A percentile compares a stretch with the other conserved stretches of the same genome.
phyloP scores from a whole-genome alignment of 176 grass and related monocot genomes.

The Carex myosuroides region DNA sequence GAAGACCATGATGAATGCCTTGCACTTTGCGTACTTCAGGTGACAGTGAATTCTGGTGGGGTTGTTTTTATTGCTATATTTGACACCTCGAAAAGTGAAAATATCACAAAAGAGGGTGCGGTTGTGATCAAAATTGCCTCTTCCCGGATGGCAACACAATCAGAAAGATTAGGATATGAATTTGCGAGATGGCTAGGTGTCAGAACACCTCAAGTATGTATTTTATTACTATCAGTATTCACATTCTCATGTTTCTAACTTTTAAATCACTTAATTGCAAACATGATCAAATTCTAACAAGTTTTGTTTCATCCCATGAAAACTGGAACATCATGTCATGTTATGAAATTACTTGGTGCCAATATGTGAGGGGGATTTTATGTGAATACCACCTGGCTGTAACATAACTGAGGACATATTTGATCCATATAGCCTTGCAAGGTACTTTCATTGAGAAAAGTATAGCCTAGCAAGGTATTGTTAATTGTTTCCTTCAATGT shows the following conservation, averaged over 20 bases:
- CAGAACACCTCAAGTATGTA: constrained; percentile 76
- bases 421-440: not conserved
- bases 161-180: constrained; percentile 87
- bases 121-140: constrained; percentile 95
- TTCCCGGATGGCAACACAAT: constrained; percentile 97
- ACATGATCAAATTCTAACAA: not conserved
- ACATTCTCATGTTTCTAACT: not conserved
- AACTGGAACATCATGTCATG: not conserved
- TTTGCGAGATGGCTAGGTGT: constrained; percentile 89
- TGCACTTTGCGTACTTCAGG: constrained; percentile 24
- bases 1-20: not conserved
- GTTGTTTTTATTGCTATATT: constrained; percentile 88
- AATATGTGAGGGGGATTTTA: not conserved
- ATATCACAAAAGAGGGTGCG: constrained; percentile 40
- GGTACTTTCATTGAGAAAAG: not conserved
- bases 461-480: not conserved
- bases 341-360: not conserved
- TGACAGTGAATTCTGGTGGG: constrained; percentile 96
- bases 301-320: not conserved
- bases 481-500: constrained; percentile 19
- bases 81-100: constrained; percentile 26
- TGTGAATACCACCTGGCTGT: not conserved
- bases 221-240: not conserved
- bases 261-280: constrained; percentile 9
- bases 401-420: not conserved